Base-by-base conservation (phyloP, 306 rosid species). In the Echinosophora koreensis region DNA sequence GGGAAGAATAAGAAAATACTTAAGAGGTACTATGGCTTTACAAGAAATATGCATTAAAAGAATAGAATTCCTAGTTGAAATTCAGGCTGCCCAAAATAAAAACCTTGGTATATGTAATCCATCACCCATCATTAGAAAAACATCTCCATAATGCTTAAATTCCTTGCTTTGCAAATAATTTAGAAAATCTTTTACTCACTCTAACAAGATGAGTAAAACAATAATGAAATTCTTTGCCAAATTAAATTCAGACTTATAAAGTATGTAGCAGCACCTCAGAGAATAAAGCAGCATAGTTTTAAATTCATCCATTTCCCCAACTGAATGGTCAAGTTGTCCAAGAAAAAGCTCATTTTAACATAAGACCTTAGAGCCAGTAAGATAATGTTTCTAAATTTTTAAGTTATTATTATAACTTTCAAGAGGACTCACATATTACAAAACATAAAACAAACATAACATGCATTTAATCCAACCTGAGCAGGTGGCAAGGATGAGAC, bases 401-500 rank as follows among this genome's bases (percentile, higher is more conserved):
- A 66, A 39, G 79, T 63, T 58, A 14, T 41, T 66, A 49, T 70
- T 2, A 11, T 42, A 42, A 42, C 46, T 41, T 71, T 78, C 3
- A 63, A 18, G 46, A 39, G 12, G 47, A 8, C 17, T 49, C 41
- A 71, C 62, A 46, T 30, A 27, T 11, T 15, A 15, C 13, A 11
- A 69, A 62, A 69, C 13, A 73, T 15, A 32, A 35, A 42, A 49
- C 61, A 58, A 15, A 57, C 46, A 63, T 6, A 37, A 51, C 30
- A 58, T 16, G 27, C 50, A 44, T 3, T 44, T 9, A 44, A 44
- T 9, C 81, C 55, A 76, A 95, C 99, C 98, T 84, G 98, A 69
- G 99, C 91, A 70, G 98, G 99, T 55, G 93, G 78, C 70, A 96
- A 83, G 39, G 98, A 96, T 22, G 97, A 96, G 52, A 96, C 99